Base-by-base conservation (phyloP, 176 grass and related monocot species). In the Ananas comosus region DNA sequence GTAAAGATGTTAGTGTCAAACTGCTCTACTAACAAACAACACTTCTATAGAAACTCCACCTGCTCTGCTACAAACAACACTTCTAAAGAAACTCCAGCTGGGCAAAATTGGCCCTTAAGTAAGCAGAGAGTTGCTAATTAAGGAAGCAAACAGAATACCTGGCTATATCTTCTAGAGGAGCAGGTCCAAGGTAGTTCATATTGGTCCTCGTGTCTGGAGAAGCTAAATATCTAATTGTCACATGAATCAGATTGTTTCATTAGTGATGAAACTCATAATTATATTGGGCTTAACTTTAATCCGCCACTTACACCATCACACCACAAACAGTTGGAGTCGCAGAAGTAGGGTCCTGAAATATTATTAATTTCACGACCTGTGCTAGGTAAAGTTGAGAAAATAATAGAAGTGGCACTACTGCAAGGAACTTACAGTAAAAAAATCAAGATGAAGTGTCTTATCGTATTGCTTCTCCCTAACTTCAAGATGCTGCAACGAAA, bases 391-490 rank as follows among this genome's bases (percentile, higher is more conserved):
- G 14, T 11, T 76, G 21, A 50, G 64, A 29, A 70, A 8, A 57
- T 28, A 59, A 69, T 11, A 13, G 54, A 16, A 10, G 51, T 28
- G 48, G 12, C 64, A 88, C 18, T 67, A 77, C 23, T 56, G 65
- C 29, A 51, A 50, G 64, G 49, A 72, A 78, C 88, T 83, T 92
- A 96, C 89, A 10, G 84, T 99, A 73, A 75, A 99, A 47, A 93
- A 82, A 64, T 97, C 80, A 76, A 93, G 51, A 67, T 90, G 85
- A 80, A 99, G 70, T 77, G 92, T 93, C 70, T 81, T 83, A 72
- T 99, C 94, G 53, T 99, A 99, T 50, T 97, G 87, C 75, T 93
- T 99, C 77, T 99, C 94, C 61, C 94, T 83, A 74, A 93, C 74
- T 86, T 99, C 86, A 7, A 99, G 79, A 65, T 93, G 71, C 94